Conservation (phyloP, 2,329 filamentous ascomycete genomes). For the Fusarium sp. region DNA sequence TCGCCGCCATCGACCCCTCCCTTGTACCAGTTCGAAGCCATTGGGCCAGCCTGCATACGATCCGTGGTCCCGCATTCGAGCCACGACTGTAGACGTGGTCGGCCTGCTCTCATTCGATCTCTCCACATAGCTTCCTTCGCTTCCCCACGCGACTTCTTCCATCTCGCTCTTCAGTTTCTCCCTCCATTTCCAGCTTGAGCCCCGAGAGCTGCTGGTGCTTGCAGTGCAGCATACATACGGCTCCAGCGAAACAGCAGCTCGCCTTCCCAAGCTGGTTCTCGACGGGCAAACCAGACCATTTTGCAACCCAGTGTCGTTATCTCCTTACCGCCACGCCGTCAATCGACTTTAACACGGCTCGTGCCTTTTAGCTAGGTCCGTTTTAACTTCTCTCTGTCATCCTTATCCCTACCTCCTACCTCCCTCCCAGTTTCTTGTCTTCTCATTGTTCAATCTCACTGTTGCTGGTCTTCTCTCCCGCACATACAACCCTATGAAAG, state of each 20-base stretch:
- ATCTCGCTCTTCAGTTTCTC: slow-evolving; percentile 46
- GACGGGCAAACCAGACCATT: slow-evolving; percentile 42
- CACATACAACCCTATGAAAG: slow-evolving; percentile 42
- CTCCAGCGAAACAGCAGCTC: slow-evolving; percentile 46
- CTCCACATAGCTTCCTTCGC: slow-evolving; percentile 45
- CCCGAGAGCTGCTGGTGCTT: slow-evolving; percentile 46
- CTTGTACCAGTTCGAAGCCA: slow-evolving; percentile 44
- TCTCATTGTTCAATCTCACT: slow-evolving; percentile 29
- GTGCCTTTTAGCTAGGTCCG: slow-evolving; percentile 44
- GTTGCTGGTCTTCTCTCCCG: slow-evolving; percentile 24
- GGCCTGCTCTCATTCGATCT: slow-evolving; percentile 48
- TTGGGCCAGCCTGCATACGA: slow-evolving; percentile 51
- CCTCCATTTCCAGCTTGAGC: slow-evolving; percentile 43
- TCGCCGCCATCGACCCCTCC: slow-evolving; percentile 42
- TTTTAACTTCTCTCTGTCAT: slow-evolving; percentile 36
- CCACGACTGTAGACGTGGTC: slow-evolving; percentile 51
- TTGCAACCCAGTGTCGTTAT: slow-evolving; percentile 41
- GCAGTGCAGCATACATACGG: slow-evolving; percentile 47
- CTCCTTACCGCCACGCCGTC: slow-evolving; percentile 43
- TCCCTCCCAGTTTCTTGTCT: slow-evolving; percentile 32
- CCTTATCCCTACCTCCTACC: slow-evolving; percentile 25
- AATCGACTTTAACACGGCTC: slow-evolving; percentile 32
- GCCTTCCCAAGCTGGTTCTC: slow-evolving; percentile 37
- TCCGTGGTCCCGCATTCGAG: slow-evolving; percentile 52
- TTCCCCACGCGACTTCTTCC: slow-evolving; percentile 49